Evolutionary conservation across 2,329 filamentous ascomycete genomes (phyloP), one percentile per base, ranked within the genome.

Genomic region (Rhinocladiella mackenziei): DNA sequence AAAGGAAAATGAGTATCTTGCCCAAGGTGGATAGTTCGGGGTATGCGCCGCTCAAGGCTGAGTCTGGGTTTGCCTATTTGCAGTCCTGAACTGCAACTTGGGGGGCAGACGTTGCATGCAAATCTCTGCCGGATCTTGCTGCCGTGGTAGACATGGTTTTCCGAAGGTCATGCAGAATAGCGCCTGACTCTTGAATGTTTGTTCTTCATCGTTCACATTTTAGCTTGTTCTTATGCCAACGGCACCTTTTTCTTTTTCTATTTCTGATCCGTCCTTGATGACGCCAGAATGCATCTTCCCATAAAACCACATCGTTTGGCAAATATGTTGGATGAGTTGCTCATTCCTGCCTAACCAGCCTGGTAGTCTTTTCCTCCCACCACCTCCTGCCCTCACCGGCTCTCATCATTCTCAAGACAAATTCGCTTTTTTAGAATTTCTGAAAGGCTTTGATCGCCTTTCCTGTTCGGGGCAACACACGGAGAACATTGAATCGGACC

Each of bases 401-500:
- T n/a, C n/a, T n/a, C n/a, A n/a, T n/a, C n/a, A n/a, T n/a, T n/a
- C n/a, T 35, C 32, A 14, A 35, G 17, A 35, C 32, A 35, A 11
- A 9, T 15, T 19, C 19, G 13, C 5, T 35, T 10, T 4, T 63
- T 83, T 95, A 98, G 81, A 98, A 98, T 82, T 98, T 98, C 80
- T 73, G 79, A 83, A 98, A 98, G 73, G 83, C 75, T 89, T 98
- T 98, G 74, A 96, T 89, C 65, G 81, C 76, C 84, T 96, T 96
- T 76, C 89, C 88, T 65, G 88, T 95, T 77, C 89, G 84, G 75
- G 91, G 91, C 66, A 97, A 86, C 65, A 98, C 92, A 68, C 92
- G 89, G 70, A 98, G 87, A 70, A 96, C 89, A 80, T 98, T 98
- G 87, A 98, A 98, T 71, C 92, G 92, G 69, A 95, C 86, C 89